These are phyloP conservation scores for Naegleria lovaniensis DNA, from an alignment of 208 protist genomes.

Conservation along the genomic window DNA sequence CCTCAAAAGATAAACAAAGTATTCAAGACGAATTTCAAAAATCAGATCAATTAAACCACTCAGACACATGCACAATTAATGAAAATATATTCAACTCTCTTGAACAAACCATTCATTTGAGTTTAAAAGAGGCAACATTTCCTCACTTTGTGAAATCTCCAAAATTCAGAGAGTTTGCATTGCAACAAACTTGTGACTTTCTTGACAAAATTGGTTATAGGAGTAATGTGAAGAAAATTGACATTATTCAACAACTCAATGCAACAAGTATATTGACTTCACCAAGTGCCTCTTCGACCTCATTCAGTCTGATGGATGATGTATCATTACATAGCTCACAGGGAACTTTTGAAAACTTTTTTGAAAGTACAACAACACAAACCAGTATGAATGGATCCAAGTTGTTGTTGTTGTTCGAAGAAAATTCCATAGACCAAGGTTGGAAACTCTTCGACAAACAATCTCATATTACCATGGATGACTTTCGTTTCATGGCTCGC, in stretches of 20 bases:
- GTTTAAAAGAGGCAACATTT: not conserved
- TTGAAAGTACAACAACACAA: no score
- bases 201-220: not conserved
- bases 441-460: not conserved
- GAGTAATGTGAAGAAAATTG: not conserved
- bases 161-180: not conserved
- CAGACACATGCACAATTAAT: not conserved
- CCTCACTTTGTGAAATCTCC: not conserved
- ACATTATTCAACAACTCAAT: not conserved
- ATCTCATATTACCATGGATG: not conserved
- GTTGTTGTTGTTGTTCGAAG: not conserved
- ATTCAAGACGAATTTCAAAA: not conserved
- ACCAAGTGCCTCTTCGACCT: not conserved
- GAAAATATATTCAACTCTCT: not conserved
- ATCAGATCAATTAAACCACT: not conserved
- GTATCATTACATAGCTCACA: no score
- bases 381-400: not conserved
- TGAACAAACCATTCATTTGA: not conserved
- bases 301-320: not conserved
- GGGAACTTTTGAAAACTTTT: no score
- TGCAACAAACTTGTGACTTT: not conserved
- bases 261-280: not conserved
- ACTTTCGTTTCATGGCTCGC: not conserved
- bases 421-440: not conserved
- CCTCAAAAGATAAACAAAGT: not conserved